A percentile compares a stretch with the other conserved stretches of the same genome.
phyloP scores from a whole-genome alignment of 2,329 filamentous ascomycete genomes.

The Cladosporium sphaerospermum region DNA sequence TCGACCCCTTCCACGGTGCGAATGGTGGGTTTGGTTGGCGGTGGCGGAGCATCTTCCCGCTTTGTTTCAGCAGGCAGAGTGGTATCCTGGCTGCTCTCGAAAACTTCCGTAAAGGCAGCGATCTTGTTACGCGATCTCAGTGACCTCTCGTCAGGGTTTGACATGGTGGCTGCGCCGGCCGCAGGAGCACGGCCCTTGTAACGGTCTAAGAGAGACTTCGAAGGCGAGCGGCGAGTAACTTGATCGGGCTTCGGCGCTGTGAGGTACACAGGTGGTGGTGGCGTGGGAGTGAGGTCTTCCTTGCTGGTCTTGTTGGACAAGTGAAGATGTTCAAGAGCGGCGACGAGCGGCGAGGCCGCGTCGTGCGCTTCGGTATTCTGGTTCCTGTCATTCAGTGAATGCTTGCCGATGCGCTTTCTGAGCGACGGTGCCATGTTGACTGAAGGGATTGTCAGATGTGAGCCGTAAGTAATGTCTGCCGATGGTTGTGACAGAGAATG shows the following conservation, averaged over 20 bases:
- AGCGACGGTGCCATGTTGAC: slow-evolving; percentile 8
- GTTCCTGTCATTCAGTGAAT: not conserved
- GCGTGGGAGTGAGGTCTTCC: slow-evolving; percentile 7
- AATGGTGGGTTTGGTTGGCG: not conserved
- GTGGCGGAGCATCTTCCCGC: not conserved
- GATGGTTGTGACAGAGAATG: not conserved
- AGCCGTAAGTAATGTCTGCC: no score
- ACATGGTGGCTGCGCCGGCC: not conserved
- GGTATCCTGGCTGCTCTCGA: not conserved
- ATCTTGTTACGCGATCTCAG: not conserved
- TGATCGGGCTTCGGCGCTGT: not conserved
- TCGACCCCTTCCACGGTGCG: slow-evolving; percentile 5
- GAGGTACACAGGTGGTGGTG: slow-evolving; percentile 2
- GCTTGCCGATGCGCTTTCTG: slow-evolving; percentile 13
- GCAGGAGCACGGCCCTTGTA: slow-evolving; percentile 5
- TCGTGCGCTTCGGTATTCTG: not conserved
- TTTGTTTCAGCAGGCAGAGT: not conserved
- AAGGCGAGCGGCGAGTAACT: slow-evolving; percentile 4
- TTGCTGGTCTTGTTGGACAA: not conserved
- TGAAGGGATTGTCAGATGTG: not conserved
- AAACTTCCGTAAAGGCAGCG: not conserved
- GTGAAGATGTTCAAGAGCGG: not conserved
- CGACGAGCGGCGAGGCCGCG: not conserved
- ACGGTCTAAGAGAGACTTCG: slow-evolving; percentile 10
- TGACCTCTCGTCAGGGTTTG: not conserved